Evolutionary conservation across 2,329 filamentous ascomycete species (phyloP), one percentile per base, ranked within the genome.

Genomic region (Hawksworthiomyces lignivorus): DNA sequence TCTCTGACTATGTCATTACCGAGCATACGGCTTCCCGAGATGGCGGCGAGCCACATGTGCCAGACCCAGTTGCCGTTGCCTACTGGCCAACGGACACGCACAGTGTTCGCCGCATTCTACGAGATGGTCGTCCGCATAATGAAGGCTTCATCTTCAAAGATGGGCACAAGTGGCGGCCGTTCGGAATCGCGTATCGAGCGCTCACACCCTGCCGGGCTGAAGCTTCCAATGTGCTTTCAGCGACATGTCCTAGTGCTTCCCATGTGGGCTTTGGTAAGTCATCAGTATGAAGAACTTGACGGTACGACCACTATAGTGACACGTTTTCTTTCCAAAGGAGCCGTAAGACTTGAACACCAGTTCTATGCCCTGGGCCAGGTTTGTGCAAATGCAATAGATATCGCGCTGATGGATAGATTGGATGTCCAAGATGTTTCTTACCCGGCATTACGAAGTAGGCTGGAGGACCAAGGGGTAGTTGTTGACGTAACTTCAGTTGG

Each of bases 11-110:
- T 24, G 12, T 40, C 6, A 40, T 40, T 11, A 40, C 38, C 11
- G 38, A 40, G 8, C 30, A 27, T 17, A 34, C 30, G 14, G 38
- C 38, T 12, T 26, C 38, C 7, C 30, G 32, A 3, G 30, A 32
- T 17, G 20, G 30, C 22, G 30, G 21, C 17, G 19, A 22, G 5
- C 22, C 38, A 18, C 22, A 33, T n/a, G 30, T 28, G 3, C 17
- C 15, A 3, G 38, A 40, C 22, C 38, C 38, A 15, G 38, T 40
- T 2, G 38, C 38, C 22, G 17, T 40, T 9, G 38, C 38, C 17
- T 40, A 15, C 38, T 40, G 38, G 38, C 38, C 38, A 21, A 40
- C 38, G 22, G 38, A 40, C 18, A 40, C 38, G 2, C 38, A 40
- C 38, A 28, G 22, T 5, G 38, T 40, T 7, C 38, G 38, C 38